These are phyloP conservation scores for Myxozyma monticola DNA, from an alignment of 805 yeast genomes.

Conservation along the genomic window DNA sequence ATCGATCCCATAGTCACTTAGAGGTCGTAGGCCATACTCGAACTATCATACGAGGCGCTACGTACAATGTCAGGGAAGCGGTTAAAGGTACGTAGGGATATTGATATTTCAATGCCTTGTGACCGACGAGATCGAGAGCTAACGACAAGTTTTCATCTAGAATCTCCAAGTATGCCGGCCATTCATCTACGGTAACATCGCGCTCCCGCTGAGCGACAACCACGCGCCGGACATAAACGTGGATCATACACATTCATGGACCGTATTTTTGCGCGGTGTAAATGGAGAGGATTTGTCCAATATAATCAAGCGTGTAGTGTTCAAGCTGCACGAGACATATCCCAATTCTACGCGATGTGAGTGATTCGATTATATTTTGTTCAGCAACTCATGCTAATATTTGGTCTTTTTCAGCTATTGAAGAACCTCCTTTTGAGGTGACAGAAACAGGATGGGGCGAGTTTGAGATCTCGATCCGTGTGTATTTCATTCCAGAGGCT, in stretches of 20 bases:
- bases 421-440: slow-evolving; percentile 88
- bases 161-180: slow-evolving; percentile 61
- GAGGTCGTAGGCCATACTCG: no score
- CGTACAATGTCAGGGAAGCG: slow-evolving; percentile 36
- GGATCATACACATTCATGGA: slow-evolving; percentile 96
- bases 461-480: slow-evolving; percentile 85
- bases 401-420: slow-evolving; percentile 49
- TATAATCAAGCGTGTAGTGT: slow-evolving; percentile 84
- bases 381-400: background rate
- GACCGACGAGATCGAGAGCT: background rate
- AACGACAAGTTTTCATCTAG: slow-evolving; percentile 5
- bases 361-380: background rate
- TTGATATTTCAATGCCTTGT: background rate
- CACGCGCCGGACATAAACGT: slow-evolving; percentile 65
- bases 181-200: slow-evolving; percentile 76
- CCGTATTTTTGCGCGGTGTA: slow-evolving; percentile 84
- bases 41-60: no score
- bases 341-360: slow-evolving; percentile 70
- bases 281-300: slow-evolving; percentile 76
- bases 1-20: no score
- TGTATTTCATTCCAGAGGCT: slow-evolving; percentile 82
- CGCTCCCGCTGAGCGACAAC: slow-evolving; percentile 60
- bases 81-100: slow-evolving; percentile 15
- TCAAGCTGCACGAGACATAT: slow-evolving; percentile 93
- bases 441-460: slow-evolving; percentile 99